A percentile compares a stretch with the other conserved stretches of the same genome.
phyloP scores from a whole-genome alignment of 495 filamentous ascomycete genomes.

The Penicillium roqueforti region DNA sequence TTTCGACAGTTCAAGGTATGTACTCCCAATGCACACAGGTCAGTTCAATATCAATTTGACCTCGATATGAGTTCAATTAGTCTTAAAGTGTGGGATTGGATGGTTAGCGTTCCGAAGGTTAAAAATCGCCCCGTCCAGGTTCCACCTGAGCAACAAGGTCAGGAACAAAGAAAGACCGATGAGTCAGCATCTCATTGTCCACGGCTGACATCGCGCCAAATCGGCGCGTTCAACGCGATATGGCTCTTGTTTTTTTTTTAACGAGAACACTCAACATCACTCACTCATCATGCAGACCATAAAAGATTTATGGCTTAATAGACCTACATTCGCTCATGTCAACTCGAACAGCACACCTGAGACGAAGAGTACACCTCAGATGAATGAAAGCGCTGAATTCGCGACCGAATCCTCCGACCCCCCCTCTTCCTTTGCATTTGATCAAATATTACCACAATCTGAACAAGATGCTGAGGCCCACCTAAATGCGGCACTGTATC shows the following conservation, averaged over 20 bases:
- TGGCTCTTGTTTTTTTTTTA: constrained; percentile 3
- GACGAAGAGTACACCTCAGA: constrained; percentile 9
- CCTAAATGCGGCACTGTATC: constrained; percentile 14
- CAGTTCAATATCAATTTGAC: neutral
- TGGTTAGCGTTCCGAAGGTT: neutral
- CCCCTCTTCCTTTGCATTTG: constrained; percentile 26
- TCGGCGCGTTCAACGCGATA: constrained; percentile 16
- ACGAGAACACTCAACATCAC: constrained; percentile 8
- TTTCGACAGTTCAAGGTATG: neutral
- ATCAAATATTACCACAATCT: constrained; percentile 14
- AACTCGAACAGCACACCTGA: constrained; percentile 8
- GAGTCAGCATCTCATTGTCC: constrained; percentile 1
- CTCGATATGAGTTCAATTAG: neutral
- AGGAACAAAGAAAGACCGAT: neutral
- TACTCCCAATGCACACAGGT: neutral
- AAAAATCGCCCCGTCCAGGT: too few species aligned
- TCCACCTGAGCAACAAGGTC: neutral
- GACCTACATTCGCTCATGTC: constrained; percentile 21
- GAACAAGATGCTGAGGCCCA: constrained; percentile 18
- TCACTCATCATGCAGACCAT: constrained; percentile 27
- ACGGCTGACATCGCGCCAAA: constrained; percentile 26
- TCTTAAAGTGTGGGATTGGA: neutral
- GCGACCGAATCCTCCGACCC: constrained; percentile 28
- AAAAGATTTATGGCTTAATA: constrained; percentile 38
- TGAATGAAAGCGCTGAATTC: neutral